These are phyloP conservation scores for Penicillium lagena DNA, from an alignment of 495 filamentous ascomycete genomes.

Conservation along the genomic window DNA sequence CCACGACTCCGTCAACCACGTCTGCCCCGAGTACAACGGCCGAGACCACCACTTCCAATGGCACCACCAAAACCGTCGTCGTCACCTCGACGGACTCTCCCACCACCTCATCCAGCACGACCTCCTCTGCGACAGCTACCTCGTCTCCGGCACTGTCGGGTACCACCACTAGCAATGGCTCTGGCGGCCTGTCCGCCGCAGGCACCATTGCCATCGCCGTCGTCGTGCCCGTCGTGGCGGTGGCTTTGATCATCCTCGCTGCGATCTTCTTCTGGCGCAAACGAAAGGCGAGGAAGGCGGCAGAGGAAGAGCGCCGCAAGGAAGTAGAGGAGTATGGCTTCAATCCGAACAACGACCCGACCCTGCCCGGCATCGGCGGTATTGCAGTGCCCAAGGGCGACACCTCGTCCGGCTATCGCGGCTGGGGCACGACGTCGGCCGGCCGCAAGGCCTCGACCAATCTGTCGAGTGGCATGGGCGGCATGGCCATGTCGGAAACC, in stretches of 20 bases:
- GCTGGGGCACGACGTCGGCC: conserved; percentile 88
- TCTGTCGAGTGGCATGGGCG: conserved; percentile 68
- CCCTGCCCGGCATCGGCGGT: conserved; percentile 55
- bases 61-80: conserved; percentile 14
- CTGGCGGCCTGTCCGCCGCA: conserved; percentile 47
- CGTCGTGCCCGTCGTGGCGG: conserved; percentile 83
- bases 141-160: conserved; percentile 17
- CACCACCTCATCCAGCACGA: conserved; percentile 23
- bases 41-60: conserved; percentile 9
- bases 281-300: conserved; percentile 74
- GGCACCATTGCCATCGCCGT: conserved; percentile 88
- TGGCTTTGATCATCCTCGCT: conserved; percentile 71
- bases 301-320: conserved; percentile 82
- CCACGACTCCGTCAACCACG: neutral
- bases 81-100: conserved; percentile 27
- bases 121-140: neutral
- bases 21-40: conserved; percentile 4
- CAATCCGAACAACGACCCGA: conserved; percentile 91
- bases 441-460: conserved; percentile 82
- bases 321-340: conserved; percentile 95
- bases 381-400: conserved; percentile 59
- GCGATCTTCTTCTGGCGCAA: conserved; percentile 81
- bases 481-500: conserved; percentile 68
- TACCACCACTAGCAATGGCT: conserved; percentile 12
- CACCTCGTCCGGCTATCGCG: conserved; percentile 72